Evolutionary conservation across 2,329 filamentous ascomycete genomes (phyloP), one percentile per base, ranked within the genome.

Genomic region (Alternaria conjuncta): DNA sequence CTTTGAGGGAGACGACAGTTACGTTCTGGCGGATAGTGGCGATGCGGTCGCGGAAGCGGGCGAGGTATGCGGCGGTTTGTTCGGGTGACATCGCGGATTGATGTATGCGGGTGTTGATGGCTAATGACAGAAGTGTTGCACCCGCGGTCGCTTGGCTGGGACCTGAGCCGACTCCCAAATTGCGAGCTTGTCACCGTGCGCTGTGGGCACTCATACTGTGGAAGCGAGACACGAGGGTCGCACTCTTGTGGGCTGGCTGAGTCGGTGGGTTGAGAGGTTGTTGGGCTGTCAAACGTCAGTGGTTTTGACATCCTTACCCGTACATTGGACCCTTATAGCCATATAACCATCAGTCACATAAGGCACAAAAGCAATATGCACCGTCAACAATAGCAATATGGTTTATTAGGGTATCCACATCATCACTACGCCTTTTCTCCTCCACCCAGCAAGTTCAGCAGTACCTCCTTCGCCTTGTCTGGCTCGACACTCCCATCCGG

Each of bases 401-500:
- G 26, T 60, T 36, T 12, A 63, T 60, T 65, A 51, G 56, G 30
- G 26, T 43, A 53, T 60, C 54, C 53, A 50, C 53, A 9, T 23
- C 13, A 28, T 28, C 30, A 63, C 45, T 30, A 15, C 32, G 1
- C 18, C 47, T 57, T 45, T 26, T 47, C 55, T 20, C 28, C 26
- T 21, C 75, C 46, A 10, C 64, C 58, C 23, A 88, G 79, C 46
- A 88, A 70, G 71, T 84, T 80, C 60, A 82, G 81, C 32, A 91
- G 75, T 11, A 87, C 81, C 61, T 81, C 78, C 74, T 86, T 86
- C 10, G 88, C 89, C 71, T 84, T 84, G 60, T 83, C 82, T 5
- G 89, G 86, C 76, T 91, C 88, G 7, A 91, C 85, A 2, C 86
- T 86, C 1, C 88, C 88, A 63, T 88, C 86, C 26, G 85, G 83